Base-by-base conservation (phyloP, 768 basidiomycete genomes). In the Pleurotus sapidus region DNA sequence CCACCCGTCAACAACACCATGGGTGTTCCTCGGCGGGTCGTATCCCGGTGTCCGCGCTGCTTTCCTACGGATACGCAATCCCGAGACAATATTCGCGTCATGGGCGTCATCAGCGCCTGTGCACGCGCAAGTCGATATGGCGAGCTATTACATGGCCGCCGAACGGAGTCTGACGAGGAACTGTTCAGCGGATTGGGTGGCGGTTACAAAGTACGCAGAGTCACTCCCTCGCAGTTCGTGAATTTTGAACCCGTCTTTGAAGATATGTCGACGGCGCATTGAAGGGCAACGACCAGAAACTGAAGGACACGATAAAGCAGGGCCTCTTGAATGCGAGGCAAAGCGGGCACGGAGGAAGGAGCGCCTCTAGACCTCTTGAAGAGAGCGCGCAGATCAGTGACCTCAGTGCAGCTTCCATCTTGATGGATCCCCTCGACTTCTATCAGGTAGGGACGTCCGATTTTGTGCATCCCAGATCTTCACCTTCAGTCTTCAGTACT, bases 31-130 rank as follows among this genome's bases (percentile, higher is more conserved):
- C 5, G 80, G 80, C 1, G 80, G 78, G 3, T 80, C 79, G 3
- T 81, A 81, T 59, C 80, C 80, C 0, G 80, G 79, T 0, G 65
- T 80, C 18, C 70, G 79, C 20, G 74, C 75, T 9, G 73, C 78
- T 1, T 65, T 77, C 24, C 67, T 81, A 39, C 76, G 80, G 14
- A 66, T 76, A 37, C 76, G 79, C 9, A 81, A 80, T 60, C 79
- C 80, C 0, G 68, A 72, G 27, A 73, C 69, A 2, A 75, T 80
- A 14, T 79, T 72, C 59, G 79, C 80, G 1, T 64, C 74, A 14
- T 81, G 79, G 80, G 77, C 77, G 6, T 79, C 77, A 1, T 79
- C 79, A 1, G 79, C 79, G 9, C 78, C 78, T 2, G 79, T 81
- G 0, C 71, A 81, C 49, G 77, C 80, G 1, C 75, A 81, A 59